A percentile compares a stretch with the other conserved stretches of the same genome.
phyloP scores from a whole-genome alignment of 331 rosid genomes.

The Rosa hybrid region DNA sequence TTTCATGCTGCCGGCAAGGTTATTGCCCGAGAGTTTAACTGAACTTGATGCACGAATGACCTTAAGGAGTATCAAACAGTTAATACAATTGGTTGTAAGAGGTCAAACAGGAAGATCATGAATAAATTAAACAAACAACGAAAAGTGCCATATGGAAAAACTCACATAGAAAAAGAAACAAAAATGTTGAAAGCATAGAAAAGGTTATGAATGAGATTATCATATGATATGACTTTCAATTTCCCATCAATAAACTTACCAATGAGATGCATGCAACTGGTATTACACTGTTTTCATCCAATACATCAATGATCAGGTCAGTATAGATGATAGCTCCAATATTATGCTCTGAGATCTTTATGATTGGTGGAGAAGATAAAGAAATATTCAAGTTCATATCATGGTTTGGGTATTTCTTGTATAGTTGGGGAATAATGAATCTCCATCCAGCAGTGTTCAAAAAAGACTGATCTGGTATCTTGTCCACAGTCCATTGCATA shows the following conservation, averaged over 20 bases:
- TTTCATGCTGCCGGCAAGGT: conserved; percentile 59
- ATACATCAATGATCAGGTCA: conserved; percentile 70
- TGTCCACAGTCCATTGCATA: conserved; percentile 88
- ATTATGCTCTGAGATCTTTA: conserved; percentile 57
- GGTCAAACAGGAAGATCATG: background rate
- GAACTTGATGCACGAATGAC: conserved; percentile 58
- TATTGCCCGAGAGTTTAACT: conserved; percentile 63
- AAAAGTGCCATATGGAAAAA: background rate
- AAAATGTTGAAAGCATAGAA: background rate
- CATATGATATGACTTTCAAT: background rate
- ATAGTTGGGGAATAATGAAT: conserved; percentile 85
- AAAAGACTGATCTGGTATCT: conserved; percentile 79
- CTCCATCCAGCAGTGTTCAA: conserved; percentile 94
- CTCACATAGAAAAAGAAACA: background rate
- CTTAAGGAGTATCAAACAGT: background rate
- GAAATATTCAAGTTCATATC: conserved; percentile 79
- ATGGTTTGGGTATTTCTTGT: conserved; percentile 85
- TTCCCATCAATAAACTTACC: conserved; percentile 47
- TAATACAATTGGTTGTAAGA: background rate
- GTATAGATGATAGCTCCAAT: conserved; percentile 43
- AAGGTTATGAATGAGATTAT: background rate
- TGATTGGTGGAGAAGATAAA: conserved; percentile 69
- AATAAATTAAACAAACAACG: background rate
- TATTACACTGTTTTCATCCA: conserved; percentile 52
- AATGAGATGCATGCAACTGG: conserved; percentile 89